Base-by-base conservation (phyloP, 495 filamentous ascomycete genomes). In the Emericellopsis terricola region DNA sequence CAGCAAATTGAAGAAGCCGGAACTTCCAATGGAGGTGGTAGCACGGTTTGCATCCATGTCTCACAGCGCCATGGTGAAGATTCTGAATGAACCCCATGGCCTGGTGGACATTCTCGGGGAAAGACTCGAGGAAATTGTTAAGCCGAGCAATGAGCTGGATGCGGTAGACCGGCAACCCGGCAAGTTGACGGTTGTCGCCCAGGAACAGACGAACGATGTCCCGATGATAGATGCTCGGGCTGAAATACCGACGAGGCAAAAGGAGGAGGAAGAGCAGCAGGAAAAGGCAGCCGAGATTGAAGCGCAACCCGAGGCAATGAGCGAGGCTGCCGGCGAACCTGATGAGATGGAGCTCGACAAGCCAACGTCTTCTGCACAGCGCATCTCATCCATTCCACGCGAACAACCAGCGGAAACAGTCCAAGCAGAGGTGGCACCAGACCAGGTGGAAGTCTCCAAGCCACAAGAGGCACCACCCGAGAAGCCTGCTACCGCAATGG, bases 11-110 rank as follows among this genome's bases (percentile, higher is more conserved):
- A 44, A 55, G 34, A 46, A 44, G 11, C 39, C 43, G 3, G 42
- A 47, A 11, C 36, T 50, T 4, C 49, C 50, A 7, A 38, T 46
- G 17, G 37, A 44, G 27, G 38, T 38, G 6, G 39, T 55, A 18
- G 31, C 37, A 17, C 49, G 50, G 8, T 59, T 58, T 31, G 50
- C 52, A 3, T 38, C 36, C n/a, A 41, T 50, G 16, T 47, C 53
- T 2, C 45, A 57, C 26, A 48, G 46, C 18, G 47, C 54, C 18
- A 39, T 55, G 30, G 34, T 50, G 15, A 44, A 40, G 28, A 48
- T 64, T 30, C 31, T 56, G 21, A 51, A 44, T 15, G 52, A 59
- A 30, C 32, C 33, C n/a, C 46, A 48, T 19, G 36, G 40, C 6
- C 27, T 59, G 17, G 37, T 37, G 20, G 46, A 47, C 4, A 41